Conservation (phyloP, 2,329 filamentous ascomycete species). For the Davidsoniella virescens region DNA sequence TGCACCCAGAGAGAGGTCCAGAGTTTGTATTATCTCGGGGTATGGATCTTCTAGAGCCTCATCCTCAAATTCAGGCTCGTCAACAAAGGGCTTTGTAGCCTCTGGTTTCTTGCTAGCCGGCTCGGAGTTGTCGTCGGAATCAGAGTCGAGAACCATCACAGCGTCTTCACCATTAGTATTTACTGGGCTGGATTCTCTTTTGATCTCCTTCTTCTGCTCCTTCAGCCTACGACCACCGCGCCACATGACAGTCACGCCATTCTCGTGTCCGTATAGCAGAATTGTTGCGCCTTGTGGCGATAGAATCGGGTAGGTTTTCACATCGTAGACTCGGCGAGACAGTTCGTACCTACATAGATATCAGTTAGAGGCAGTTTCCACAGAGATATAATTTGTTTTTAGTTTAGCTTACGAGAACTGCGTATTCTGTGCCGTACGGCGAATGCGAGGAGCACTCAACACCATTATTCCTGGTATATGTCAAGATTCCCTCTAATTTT, state of each 20-base stretch:
- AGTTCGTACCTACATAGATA: slow-evolving; percentile 37
- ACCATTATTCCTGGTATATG: slow-evolving; percentile 19
- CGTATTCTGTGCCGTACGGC: slow-evolving; percentile 32
- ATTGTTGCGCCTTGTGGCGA: slow-evolving; percentile 48
- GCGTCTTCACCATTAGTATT: slow-evolving; percentile 38
- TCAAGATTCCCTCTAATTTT: too few relatives aligned
- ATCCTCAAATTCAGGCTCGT: slow-evolving; percentile 44
- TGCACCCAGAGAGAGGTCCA: slow-evolving; percentile 43
- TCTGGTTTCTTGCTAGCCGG: slow-evolving; percentile 17
- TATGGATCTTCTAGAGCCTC: slow-evolving; percentile 32
- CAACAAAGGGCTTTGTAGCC: slow-evolving; percentile 24
- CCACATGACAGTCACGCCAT: slow-evolving; percentile 45
- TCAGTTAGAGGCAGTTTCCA: slow-evolving; percentile 10
- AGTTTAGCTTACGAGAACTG: slow-evolving; percentile 28
- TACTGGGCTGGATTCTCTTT: slow-evolving; percentile 18
- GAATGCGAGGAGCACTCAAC: slow-evolving; percentile 24
- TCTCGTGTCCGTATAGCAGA: slow-evolving; percentile 47
- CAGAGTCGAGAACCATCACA: slow-evolving; percentile 48
- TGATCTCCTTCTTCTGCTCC: slow-evolving; percentile 21
- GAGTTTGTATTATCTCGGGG: slow-evolving; percentile 39
- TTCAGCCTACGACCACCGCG: slow-evolving; percentile 46
- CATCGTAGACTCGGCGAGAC: slow-evolving; percentile 38
- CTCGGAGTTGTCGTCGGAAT: slow-evolving; percentile 34
- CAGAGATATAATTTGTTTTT: neutral
- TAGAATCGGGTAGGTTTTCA: slow-evolving; percentile 43